Percentiles rank a stretch among this genome's conserved stretches.
phyloP scores from a whole-genome alignment of 257 asterid species.

The Solanum microdontum region DNA sequence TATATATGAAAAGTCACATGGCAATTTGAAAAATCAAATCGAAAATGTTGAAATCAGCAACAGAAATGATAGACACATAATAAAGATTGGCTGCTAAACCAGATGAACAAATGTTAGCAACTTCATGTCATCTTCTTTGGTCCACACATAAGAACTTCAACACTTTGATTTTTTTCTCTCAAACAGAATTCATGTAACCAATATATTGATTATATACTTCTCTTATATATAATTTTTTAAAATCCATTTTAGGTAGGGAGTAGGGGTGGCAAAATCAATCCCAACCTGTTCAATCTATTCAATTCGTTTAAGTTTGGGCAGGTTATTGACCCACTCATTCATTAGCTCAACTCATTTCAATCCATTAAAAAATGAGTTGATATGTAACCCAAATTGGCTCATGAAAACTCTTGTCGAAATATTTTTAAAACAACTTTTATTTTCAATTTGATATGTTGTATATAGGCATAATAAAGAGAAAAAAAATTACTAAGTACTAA shows the following conservation, averaged over 20 bases:
- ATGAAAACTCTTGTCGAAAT: neutral
- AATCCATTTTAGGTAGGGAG: neutral
- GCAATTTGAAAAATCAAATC: neutral
- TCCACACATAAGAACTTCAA: constrained; percentile 73
- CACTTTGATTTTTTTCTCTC: constrained; percentile 50
- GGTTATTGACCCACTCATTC: neutral
- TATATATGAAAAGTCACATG: neutral
- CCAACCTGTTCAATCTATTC: too few species aligned
- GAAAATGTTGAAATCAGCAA: constrained; percentile 30
- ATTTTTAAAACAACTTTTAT: too few species aligned
- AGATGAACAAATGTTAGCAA: constrained; percentile 62
- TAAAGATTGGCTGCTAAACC: constrained; percentile 53
- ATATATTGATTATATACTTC: neutral
- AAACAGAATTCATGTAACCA: constrained; percentile 3
- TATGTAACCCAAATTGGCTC: neutral
- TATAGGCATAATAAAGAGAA: too few species aligned
- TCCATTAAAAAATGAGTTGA: neutral
- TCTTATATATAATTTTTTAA: neutral
- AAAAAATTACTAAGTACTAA: neutral
- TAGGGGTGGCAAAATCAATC: neutral
- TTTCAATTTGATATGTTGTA: neutral
- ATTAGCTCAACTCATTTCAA: neutral
- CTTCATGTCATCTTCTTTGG: constrained; percentile 68
- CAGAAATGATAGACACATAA: constrained; percentile 70
- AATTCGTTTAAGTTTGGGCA: neutral